These are phyloP conservation scores for Lagerstroemia speciosa DNA, from an alignment of 345 rosid species.

Conservation along the genomic window DNA sequence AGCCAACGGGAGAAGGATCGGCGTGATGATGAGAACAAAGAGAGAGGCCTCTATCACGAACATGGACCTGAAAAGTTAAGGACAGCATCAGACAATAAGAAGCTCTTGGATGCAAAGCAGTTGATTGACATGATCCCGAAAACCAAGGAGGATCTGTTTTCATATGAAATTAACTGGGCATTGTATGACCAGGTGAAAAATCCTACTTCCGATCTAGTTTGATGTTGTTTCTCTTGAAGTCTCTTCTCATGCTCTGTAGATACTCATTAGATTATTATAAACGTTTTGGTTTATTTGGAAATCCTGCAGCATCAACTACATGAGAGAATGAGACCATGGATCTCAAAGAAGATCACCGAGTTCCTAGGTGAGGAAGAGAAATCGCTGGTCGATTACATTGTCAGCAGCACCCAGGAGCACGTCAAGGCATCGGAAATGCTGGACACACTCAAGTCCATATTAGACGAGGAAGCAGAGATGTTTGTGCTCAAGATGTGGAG, in stretches of 20 bases:
- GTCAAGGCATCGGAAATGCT: slow-evolving; percentile 87
- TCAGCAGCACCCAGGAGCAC: slow-evolving; percentile 72
- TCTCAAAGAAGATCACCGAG: slow-evolving; percentile 91
- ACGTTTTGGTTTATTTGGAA: neutral
- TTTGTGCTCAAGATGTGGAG: slow-evolving; percentile 99
- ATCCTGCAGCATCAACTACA: slow-evolving; percentile 58
- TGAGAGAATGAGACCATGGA: slow-evolving; percentile 97
- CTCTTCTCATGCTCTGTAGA: neutral
- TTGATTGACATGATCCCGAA: slow-evolving; percentile 96
- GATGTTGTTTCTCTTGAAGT: neutral
- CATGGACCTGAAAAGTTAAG: slow-evolving; percentile 57
- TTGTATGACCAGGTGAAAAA: slow-evolving; percentile 73
- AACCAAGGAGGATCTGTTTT: slow-evolving; percentile 91
- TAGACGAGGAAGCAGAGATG: slow-evolving; percentile 97
- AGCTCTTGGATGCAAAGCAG: slow-evolving; percentile 89
- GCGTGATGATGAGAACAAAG: slow-evolving; percentile 37
- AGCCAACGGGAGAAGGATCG: slow-evolving; percentile 63
- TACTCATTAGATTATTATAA: neutral
- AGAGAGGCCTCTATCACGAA: slow-evolving; percentile 35
- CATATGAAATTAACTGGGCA: slow-evolving; percentile 85
- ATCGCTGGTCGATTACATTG: slow-evolving; percentile 79
- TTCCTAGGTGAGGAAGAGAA: slow-evolving; percentile 94
- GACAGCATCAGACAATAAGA: slow-evolving; percentile 62
- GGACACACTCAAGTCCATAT: slow-evolving; percentile 73
- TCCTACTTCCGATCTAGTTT: neutral